A percentile compares a stretch with the other conserved stretches of the same genome.
These are phyloP conservation scores for Volvariella volvacea DNA, from an alignment of 1,284 basidiomycete genomes.

Conservation along the genomic window DNA sequence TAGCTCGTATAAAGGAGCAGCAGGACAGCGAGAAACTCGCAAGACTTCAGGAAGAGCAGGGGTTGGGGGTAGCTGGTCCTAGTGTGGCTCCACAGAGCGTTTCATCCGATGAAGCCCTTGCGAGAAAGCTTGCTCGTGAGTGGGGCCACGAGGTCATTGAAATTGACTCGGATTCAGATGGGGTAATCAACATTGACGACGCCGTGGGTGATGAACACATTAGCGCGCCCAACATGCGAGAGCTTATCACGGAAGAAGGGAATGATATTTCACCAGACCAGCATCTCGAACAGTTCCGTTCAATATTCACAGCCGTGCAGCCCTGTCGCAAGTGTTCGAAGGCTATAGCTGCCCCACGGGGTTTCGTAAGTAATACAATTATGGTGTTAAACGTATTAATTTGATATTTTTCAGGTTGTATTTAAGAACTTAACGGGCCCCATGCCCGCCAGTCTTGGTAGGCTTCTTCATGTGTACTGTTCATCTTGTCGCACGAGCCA, in stretches of 20 bases:
- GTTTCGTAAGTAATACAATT: conserved; percentile 24
- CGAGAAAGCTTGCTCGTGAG: too few species aligned
- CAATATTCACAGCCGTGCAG: neutral
- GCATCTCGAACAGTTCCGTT: neutral
- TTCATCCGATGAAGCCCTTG: too few species aligned
- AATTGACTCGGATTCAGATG: conserved; percentile 8
- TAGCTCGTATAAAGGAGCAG: conserved; percentile 33
- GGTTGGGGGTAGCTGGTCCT: conserved; percentile 10
- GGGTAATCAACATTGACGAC: conserved; percentile 17
- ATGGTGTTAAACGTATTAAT: neutral
- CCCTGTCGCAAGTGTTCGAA: conserved; percentile 1
- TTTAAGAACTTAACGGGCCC: conserved; percentile 22
- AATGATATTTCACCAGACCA: neutral
- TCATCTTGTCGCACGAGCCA: conserved; percentile 34
- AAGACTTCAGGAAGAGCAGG: conserved; percentile 25
- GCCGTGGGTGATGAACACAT: conserved; percentile 18
- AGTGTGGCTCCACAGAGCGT: conserved; percentile 1
- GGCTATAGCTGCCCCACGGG: conserved; percentile 27
- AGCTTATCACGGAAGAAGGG: neutral
- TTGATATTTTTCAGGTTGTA: conserved; percentile 26
- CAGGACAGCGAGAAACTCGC: conserved; percentile 38
- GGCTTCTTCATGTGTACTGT: conserved; percentile 38
- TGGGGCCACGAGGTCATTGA: conserved; percentile 11
- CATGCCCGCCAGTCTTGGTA: conserved; percentile 25
- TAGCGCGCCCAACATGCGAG: conserved; percentile 17